Evolutionary conservation across 106 monocot species (phyloP).

Genomic region (Hemerocallis citrina): DNA sequence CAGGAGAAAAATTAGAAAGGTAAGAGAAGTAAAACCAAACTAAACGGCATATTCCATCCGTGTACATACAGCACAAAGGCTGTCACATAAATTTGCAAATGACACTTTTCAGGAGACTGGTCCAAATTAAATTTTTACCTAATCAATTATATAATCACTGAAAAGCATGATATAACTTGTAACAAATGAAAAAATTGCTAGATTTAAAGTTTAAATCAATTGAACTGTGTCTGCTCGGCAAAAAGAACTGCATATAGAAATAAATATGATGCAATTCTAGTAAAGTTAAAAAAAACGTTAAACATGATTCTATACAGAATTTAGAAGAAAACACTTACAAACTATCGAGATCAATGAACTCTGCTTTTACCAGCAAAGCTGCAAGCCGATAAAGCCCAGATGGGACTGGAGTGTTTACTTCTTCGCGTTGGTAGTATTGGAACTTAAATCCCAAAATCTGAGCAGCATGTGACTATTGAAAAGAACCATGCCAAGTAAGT

Average conservation of each 20-base stretch:
- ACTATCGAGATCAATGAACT: conserved; percentile 85
- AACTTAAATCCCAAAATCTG: conserved; percentile 98
- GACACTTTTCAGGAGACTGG: neutral
- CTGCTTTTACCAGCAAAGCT: conserved; percentile 77
- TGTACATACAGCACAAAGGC: neutral
- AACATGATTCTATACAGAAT: too few species aligned
- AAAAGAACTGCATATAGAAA: neutral
- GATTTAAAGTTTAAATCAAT: neutral
- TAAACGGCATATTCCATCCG: neutral
- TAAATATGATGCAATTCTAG: neutral
- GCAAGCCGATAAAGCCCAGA: conserved; percentile 65
- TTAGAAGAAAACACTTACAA: conserved; percentile 56
- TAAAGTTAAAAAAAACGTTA: neutral
- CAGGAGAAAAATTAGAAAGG: neutral
- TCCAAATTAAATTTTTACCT: neutral
- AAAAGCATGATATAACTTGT: neutral
- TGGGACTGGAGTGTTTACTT: conserved; percentile 71
- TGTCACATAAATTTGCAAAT: neutral
- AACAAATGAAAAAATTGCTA: neutral
- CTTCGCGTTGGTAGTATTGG: conserved; percentile 91
- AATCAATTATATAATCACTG: neutral
- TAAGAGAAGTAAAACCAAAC: too few species aligned
- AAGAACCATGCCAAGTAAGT: conserved; percentile 11
- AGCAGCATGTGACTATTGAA: conserved; percentile 84
- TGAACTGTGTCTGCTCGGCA: neutral